phyloP scores from a whole-genome alignment of 2,329 filamentous ascomycete genomes.

The Pseudocercospora crystallina region DNA sequence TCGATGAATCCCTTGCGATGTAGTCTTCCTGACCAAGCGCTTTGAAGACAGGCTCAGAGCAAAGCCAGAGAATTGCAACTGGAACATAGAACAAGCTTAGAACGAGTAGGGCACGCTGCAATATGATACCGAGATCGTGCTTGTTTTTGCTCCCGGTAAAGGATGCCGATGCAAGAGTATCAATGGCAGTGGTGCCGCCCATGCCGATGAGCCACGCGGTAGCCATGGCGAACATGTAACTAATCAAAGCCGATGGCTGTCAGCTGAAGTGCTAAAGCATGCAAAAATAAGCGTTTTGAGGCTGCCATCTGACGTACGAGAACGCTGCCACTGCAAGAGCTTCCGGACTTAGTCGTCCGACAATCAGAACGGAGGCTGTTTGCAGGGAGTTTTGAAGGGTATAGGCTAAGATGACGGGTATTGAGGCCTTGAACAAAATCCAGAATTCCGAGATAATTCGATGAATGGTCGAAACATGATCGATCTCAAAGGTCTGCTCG shows the following conservation, averaged over 20 bases:
- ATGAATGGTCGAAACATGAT: conserved; percentile 34
- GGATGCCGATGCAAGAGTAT: conserved; percentile 78
- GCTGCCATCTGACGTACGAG: conserved; percentile 54
- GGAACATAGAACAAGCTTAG: conserved; percentile 71
- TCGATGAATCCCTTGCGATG: conserved; percentile 70
- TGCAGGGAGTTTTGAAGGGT: conserved; percentile 83
- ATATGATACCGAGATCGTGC: conserved; percentile 72
- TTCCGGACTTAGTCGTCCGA: conserved; percentile 75
- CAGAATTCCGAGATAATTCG: conserved; percentile 60
- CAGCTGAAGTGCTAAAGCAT: too few species aligned
- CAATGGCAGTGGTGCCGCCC: conserved; percentile 80
- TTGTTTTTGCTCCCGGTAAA: conserved; percentile 81
- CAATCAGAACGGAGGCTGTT: conserved; percentile 77
- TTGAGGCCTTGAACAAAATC: conserved; percentile 65
- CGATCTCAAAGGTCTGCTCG: conserved; percentile 42
- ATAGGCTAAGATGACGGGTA: conserved; percentile 82
- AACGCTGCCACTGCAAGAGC: conserved; percentile 80
- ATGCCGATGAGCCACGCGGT: conserved; percentile 84
- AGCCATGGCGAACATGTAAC: conserved; percentile 80
- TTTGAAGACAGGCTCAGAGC: conserved; percentile 71
- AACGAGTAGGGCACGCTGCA: conserved; percentile 75
- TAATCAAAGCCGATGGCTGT: too few species aligned
- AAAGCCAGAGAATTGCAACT: conserved; percentile 71
- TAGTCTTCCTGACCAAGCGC: conserved; percentile 74
- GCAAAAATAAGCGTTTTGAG: too few species aligned